phyloP scores from a whole-genome alignment of 345 rosid species.

The Arabidopsis arenosa region DNA sequence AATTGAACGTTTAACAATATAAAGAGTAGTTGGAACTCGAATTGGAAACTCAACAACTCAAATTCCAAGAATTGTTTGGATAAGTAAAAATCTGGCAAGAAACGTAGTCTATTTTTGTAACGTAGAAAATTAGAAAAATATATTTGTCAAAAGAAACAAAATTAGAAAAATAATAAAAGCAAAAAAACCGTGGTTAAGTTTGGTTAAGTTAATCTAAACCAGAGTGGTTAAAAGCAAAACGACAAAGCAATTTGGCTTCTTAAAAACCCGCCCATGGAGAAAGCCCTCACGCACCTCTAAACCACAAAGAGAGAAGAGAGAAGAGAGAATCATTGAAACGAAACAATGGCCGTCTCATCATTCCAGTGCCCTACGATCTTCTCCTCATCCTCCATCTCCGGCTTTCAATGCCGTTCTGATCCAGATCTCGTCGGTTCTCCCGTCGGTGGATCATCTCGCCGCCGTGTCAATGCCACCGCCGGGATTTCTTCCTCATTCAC shows the following conservation, averaged over 20 bases:
- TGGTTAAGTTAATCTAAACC: slow-evolving; percentile 38
- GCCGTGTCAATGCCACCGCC: slow-evolving; percentile 34
- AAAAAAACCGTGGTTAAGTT: slow-evolving; percentile 21
- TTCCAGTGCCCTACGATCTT: slow-evolving; percentile 45
- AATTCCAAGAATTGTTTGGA: not conserved
- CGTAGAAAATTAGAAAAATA: slow-evolving; percentile 12
- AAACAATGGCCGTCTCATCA: slow-evolving; percentile 60
- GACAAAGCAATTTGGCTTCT: slow-evolving; percentile 31
- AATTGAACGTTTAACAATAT: not conserved
- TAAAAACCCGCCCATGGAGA: slow-evolving; percentile 43
- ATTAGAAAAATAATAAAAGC: not conserved
- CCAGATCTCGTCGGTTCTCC: slow-evolving; percentile 61
- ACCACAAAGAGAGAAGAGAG: slow-evolving; percentile 30
- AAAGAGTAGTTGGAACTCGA: not conserved
- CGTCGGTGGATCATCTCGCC: slow-evolving; percentile 47
- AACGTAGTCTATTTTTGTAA: slow-evolving; percentile 22
- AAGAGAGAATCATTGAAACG: not conserved
- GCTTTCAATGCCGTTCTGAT: slow-evolving; percentile 78
- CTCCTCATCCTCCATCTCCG: slow-evolving; percentile 42
- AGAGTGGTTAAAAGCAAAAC: slow-evolving; percentile 21
- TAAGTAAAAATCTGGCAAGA: not conserved
- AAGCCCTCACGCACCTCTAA: slow-evolving; percentile 35
- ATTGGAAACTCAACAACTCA: not conserved
- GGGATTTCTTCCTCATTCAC: slow-evolving; percentile 36
- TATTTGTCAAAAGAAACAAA: not conserved